phyloP scores from a whole-genome alignment of 2,329 filamentous ascomycete genomes.

The Esteya vermicola region DNA sequence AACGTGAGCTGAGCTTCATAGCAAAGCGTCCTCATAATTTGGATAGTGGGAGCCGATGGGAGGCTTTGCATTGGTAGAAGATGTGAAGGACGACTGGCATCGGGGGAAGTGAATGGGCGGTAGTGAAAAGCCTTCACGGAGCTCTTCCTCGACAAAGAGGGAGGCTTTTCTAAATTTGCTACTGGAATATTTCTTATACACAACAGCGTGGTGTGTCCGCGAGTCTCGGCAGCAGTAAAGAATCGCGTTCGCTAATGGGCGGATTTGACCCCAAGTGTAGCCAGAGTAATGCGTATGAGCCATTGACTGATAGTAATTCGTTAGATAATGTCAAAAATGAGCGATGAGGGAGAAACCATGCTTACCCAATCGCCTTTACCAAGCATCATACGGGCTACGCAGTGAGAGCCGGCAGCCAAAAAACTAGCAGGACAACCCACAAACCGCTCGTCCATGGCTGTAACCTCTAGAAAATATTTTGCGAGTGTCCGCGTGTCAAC shows the following conservation, averaged over 20 bases:
- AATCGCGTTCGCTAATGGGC: conserved; percentile 61
- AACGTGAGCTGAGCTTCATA: no score
- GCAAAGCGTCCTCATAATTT: neutral
- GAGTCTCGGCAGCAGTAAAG: conserved; percentile 79
- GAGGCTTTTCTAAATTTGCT: conserved; percentile 79
- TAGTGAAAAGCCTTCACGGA: conserved; percentile 45
- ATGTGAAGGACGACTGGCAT: conserved; percentile 2
- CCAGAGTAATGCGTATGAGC: conserved; percentile 86
- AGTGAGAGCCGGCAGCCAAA: conserved; percentile 81
- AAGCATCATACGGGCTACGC: conserved; percentile 75
- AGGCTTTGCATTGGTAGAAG: conserved; percentile 1
- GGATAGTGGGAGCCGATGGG: neutral
- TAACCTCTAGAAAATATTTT: conserved; percentile 95
- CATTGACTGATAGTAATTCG: conserved; percentile 40
- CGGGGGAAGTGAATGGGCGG: conserved; percentile 12
- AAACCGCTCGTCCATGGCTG: conserved; percentile 96
- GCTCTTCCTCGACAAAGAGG: conserved; percentile 60
- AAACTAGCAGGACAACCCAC: conserved; percentile 85
- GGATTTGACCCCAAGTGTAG: conserved; percentile 78
- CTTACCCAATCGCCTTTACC: conserved; percentile 84
- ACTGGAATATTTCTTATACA: conserved; percentile 86
- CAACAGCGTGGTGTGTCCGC: conserved; percentile 66
- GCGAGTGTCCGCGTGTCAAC: conserved; percentile 87
- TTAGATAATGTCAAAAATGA: neutral
- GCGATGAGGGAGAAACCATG: neutral